Base-by-base conservation (phyloP, 1,139 yeast species). In the Nakaseomyces nivariensis region DNA sequence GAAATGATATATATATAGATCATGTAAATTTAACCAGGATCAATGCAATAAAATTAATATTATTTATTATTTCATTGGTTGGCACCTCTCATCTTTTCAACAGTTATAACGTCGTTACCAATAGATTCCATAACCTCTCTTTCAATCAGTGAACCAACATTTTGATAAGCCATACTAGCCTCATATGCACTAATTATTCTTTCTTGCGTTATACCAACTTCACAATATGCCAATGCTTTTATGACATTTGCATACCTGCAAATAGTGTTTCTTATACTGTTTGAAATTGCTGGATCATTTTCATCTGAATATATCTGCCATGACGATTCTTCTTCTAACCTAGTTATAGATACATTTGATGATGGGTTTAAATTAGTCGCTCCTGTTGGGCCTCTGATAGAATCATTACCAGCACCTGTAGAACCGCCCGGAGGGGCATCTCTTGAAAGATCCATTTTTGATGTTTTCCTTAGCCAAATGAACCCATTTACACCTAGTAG, bases 401-500 rank as follows among this genome's bases (percentile, higher is more conserved):
- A 50, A 25, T 67, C 63, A n/a, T 74, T 57, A n/a, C 77, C 73
- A 42, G 72, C 72, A 34, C 68, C 69, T 5, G 68, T 60, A 3
- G 59, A 55, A 36, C 63, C 56, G 27, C 64, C 66, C 4, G 67
- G 60, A 41, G 64, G 65, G 33, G 67, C 61, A 31, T 68, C 67
- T 31, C 56, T 53, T 29, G 68, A 60, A 8, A 57, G 51, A 46
- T 60, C 65, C 58, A 54, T 66, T 17, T 68, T 70, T 1, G 75
- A 69, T 1, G 95, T 83, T 63, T 88, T 88, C 62, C 87, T 81
- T 47, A 94, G 71, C 98, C 98, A 94, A 49, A 92, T 77, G 63
- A 78, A 92, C 4, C 99, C 98, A 66, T 94, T 94, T 10, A 90
- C 95, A 27, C 99, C 98, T 44, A 94, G 71, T 48, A 92, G 88